These are phyloP conservation scores for Cucurbita argyrosperma DNA, from an alignment of 306 rosid genomes.

Conservation along the genomic window DNA sequence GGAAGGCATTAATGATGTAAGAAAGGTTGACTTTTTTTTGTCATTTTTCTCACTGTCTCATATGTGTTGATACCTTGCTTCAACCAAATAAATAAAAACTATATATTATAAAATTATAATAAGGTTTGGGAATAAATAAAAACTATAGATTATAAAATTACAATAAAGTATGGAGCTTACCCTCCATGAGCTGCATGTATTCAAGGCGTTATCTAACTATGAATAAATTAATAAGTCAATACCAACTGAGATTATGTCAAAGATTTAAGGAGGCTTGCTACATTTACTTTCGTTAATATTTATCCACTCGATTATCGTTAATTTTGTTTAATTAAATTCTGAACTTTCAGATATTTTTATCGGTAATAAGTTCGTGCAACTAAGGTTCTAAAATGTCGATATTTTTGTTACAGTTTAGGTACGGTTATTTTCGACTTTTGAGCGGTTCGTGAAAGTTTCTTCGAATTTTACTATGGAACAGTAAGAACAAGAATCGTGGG, in stretches of 20 bases:
- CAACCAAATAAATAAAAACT: conserved; percentile 7
- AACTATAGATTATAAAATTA: not conserved
- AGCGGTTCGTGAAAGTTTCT: too few relatives aligned
- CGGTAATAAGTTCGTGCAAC: too few relatives aligned
- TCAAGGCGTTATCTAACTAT: conserved; percentile 15
- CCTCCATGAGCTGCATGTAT: conserved; percentile 1
- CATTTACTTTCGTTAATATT: not conserved
- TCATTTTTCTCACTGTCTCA: conserved; percentile 20
- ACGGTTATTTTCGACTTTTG: too few relatives aligned
- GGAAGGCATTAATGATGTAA: conserved; percentile 33
- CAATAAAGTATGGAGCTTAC: not conserved
- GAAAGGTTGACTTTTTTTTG: conserved; percentile 17
- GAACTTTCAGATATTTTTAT: too few relatives aligned
- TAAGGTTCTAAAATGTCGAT: too few relatives aligned
- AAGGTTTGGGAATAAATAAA: not conserved
- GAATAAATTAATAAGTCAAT: conserved; percentile 20
- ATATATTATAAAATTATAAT: too few relatives aligned
- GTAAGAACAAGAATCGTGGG: too few relatives aligned
- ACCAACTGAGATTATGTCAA: conserved; percentile 35
- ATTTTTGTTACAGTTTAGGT: too few relatives aligned
- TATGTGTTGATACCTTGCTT: conserved; percentile 10
- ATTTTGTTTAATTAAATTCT: not conserved
- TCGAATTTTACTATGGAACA: too few relatives aligned
- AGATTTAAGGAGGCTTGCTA: conserved; percentile 29
- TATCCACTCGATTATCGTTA: not conserved